Conservation (phyloP, 2,329 filamentous ascomycete genomes). For the Zymoseptoria brevis region DNA sequence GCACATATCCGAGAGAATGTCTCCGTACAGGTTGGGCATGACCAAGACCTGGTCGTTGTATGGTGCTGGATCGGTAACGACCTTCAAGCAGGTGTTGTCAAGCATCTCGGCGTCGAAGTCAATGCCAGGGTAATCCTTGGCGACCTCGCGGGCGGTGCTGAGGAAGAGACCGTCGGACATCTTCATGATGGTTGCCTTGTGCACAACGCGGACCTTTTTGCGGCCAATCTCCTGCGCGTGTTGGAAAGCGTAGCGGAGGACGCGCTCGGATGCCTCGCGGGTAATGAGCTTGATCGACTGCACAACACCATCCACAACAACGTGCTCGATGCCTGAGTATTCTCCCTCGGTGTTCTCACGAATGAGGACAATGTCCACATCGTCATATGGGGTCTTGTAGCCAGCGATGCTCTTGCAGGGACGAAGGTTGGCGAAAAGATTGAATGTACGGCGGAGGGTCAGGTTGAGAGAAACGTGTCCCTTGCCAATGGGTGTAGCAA, state of each 20-base stretch:
- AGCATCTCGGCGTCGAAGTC: slow-evolving; percentile 97
- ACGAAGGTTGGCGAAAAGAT: slow-evolving; percentile 98
- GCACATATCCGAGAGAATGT: slow-evolving; percentile 99
- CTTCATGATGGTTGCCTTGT: slow-evolving; percentile 99
- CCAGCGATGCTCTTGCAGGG: slow-evolving; percentile 95
- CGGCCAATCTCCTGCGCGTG: slow-evolving; percentile 88
- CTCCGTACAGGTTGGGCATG: slow-evolving; percentile 96
- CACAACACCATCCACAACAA: slow-evolving; percentile 94
- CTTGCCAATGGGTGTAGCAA: slow-evolving; percentile 97
- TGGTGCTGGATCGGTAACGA: slow-evolving; percentile 88
- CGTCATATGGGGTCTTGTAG: slow-evolving; percentile 97
- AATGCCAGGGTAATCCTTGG: slow-evolving; percentile 91
- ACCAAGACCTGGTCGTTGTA: slow-evolving; percentile 99
- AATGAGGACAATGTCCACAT: slow-evolving; percentile 94
- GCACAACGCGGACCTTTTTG: slow-evolving; percentile 93
- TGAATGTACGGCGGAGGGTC: slow-evolving; percentile 96
- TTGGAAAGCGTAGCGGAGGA: slow-evolving; percentile 96
- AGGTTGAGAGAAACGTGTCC: slow-evolving; percentile 98
- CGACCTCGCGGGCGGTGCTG: slow-evolving; percentile 70
- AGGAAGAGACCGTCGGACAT: slow-evolving; percentile 99
- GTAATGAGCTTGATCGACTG: slow-evolving; percentile 99
- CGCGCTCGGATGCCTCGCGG: slow-evolving; percentile 84
- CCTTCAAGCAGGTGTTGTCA: slow-evolving; percentile 98
- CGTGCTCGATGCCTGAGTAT: slow-evolving; percentile 98
- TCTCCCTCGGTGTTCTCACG: slow-evolving; percentile 99